Evolutionary conservation across 306 rosid species (phyloP), one percentile per base, ranked within the genome.

Genomic region (Abrus precatorius): DNA sequence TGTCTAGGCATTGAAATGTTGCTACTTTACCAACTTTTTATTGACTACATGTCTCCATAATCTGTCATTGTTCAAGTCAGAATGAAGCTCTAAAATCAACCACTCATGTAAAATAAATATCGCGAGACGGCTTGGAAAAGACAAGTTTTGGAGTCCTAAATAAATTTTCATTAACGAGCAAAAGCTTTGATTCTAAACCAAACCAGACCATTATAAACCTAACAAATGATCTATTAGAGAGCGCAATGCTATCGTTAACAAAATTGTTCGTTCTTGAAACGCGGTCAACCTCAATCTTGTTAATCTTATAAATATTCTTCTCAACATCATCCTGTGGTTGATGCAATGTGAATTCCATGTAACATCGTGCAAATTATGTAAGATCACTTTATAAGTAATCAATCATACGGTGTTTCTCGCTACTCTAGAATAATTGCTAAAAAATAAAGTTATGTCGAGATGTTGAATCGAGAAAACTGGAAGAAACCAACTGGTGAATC

Each of bases 331-430:
- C 32, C 61, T 33, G 62, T 32, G 1, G 20, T 3, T 14, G 50
- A 6, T 14, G 33, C 7, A 40, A 65, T 3, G 34, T 14, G 5
- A 41, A 41, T 7, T 41, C 52, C 1, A 38, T n/a, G 1, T 8
- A 20, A 7, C 70, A 64, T 14, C 30, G 6, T 29, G 59, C 3
- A 27, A 57, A 12, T 43, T n/a, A 9, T 56, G 43, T 28, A 13
- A 74, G 57, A 70, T 65, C 72, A 65, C 52, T 66, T n/a, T 14
- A 66, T 14, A 66, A 41, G 53, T 53, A 43, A 64, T 27, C 52
- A 14, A 40, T 30, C 11, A 3, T 13, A n/a, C 1, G 50, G 13
- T 14, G 14, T 41, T 41, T 43, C 36, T 53, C 4, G 7, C 43
- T 41, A 14, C 49, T 66, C 20, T 3, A 1, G 14, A 40, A 41